phyloP scores from a whole-genome alignment of 169 alveolate species.

The Neospora caninum region DNA sequence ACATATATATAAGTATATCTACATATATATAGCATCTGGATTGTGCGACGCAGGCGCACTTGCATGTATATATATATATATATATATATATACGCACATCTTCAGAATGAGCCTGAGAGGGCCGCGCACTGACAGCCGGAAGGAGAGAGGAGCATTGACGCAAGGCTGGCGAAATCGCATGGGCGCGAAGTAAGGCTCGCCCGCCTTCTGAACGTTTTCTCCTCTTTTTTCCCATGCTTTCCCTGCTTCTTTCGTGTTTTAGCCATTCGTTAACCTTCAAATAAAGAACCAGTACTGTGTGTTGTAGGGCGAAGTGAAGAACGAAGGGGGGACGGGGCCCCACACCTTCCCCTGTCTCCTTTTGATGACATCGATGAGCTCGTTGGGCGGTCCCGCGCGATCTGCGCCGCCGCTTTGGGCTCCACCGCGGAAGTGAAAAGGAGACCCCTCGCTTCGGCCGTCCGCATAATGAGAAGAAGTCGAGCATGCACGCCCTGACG shows the following conservation, averaged over 20 bases:
- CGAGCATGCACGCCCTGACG: background rate
- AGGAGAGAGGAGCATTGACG: too few species aligned
- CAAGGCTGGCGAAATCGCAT: too few species aligned
- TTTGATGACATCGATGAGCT: background rate
- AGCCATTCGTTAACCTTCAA: background rate
- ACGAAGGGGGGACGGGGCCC: constrained; percentile 44
- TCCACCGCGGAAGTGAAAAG: background rate
- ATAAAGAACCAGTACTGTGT: constrained; percentile 22
- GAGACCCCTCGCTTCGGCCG: background rate
- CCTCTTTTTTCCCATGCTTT: background rate
- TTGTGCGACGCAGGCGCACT: too few species aligned
- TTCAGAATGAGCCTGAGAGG: too few species aligned
- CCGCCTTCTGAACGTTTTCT: background rate
- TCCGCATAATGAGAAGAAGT: background rate
- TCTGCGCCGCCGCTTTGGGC: background rate
- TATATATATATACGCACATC: too few species aligned
- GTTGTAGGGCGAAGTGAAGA: constrained; percentile 43
- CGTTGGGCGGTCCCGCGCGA: background rate
- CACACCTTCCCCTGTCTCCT: constrained; percentile 30
- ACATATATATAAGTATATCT: too few species aligned
- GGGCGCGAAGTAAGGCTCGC: background rate
- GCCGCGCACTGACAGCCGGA: too few species aligned
- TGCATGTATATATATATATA: too few species aligned
- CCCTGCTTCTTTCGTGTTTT: background rate
- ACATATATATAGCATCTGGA: too few species aligned